These are phyloP conservation scores for Yarrowia sp. DNA, from an alignment of 805 yeast species.

Conservation along the genomic window DNA sequence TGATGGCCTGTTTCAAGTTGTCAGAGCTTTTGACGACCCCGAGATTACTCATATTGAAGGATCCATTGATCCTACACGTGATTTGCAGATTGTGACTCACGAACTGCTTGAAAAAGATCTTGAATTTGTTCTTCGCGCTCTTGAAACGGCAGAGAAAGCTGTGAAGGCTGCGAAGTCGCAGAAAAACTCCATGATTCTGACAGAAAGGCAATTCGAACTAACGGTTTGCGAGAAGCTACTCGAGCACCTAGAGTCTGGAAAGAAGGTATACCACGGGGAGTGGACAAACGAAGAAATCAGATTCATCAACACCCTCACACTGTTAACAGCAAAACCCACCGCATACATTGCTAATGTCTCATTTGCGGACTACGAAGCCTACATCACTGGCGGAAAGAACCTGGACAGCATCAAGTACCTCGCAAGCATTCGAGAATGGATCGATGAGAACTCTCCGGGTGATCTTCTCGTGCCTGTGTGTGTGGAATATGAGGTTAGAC, in stretches of 20 bases:
- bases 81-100: slow-evolving; percentile 66
- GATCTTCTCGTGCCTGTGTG: slow-evolving; percentile 74
- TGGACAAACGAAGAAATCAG: slow-evolving; percentile 73
- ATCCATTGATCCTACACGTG: slow-evolving; percentile 67
- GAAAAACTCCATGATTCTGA: slow-evolving; percentile 40
- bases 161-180: slow-evolving; percentile 51
- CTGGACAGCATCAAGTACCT: slow-evolving; percentile 57
- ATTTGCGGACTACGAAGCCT: slow-evolving; percentile 64
- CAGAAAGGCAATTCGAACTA: slow-evolving; percentile 55
- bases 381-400: slow-evolving; percentile 47
- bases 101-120: slow-evolving; percentile 71
- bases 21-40: slow-evolving; percentile 66
- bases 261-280: slow-evolving; percentile 62
- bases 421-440: slow-evolving; percentile 67
- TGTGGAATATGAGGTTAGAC: slow-evolving; percentile 68
- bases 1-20: slow-evolving; percentile 74
- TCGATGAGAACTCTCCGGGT: slow-evolving; percentile 68
- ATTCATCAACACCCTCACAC: slow-evolving; percentile 70
- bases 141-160: slow-evolving; percentile 60
- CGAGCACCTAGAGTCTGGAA: slow-evolving; percentile 65
- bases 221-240: slow-evolving; percentile 51
- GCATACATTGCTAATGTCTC: slow-evolving; percentile 76
- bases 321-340: slow-evolving; percentile 89
- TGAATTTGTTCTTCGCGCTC: slow-evolving; percentile 64
- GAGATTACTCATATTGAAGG: slow-evolving; percentile 74